Percentiles rank a stretch among this genome's conserved stretches.
Conservation (phyloP, 306 rosid species). For the Bauhinia variegata region DNA sequence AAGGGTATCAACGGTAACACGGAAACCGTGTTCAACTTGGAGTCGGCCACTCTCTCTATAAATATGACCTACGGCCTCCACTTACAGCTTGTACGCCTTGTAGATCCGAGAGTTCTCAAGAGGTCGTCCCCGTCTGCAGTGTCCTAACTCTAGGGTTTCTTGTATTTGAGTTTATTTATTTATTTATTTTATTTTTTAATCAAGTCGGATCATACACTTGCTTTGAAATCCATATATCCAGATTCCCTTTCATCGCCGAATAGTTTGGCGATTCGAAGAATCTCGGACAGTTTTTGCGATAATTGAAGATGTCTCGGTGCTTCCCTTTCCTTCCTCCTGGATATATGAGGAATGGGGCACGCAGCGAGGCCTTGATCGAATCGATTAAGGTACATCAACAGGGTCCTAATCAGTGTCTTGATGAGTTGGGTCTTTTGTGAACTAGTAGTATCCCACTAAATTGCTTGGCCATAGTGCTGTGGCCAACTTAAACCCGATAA, state of each 20-base stretch:
- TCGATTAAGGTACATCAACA: conserved; percentile 67
- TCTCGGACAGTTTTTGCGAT: background rate
- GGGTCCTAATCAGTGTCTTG: background rate
- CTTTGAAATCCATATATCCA: background rate
- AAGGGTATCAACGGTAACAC: background rate
- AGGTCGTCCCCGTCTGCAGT: conserved; percentile 18
- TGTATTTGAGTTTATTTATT: too few species aligned
- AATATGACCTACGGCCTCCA: too few species aligned
- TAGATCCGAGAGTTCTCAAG: background rate
- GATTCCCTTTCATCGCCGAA: background rate
- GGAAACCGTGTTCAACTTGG: background rate
- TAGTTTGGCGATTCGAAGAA: background rate
- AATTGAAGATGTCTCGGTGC: conserved; percentile 76
- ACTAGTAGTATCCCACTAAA: background rate
- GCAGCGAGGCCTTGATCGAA: conserved; percentile 70
- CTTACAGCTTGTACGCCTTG: too few species aligned
- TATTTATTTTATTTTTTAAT: too few species aligned
- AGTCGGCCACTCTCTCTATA: conserved; percentile 12
- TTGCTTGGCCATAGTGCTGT: background rate
- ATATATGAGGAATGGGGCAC: conserved; percentile 49
- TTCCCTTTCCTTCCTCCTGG: conserved; percentile 66
- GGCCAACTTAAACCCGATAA: background rate
- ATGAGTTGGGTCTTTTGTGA: conserved; percentile 3
- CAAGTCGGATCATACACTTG: too few species aligned
- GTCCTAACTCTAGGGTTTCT: conserved; percentile 1